Conservation (phyloP, 345 rosid genomes). For the Noccaea bulbosa region DNA sequence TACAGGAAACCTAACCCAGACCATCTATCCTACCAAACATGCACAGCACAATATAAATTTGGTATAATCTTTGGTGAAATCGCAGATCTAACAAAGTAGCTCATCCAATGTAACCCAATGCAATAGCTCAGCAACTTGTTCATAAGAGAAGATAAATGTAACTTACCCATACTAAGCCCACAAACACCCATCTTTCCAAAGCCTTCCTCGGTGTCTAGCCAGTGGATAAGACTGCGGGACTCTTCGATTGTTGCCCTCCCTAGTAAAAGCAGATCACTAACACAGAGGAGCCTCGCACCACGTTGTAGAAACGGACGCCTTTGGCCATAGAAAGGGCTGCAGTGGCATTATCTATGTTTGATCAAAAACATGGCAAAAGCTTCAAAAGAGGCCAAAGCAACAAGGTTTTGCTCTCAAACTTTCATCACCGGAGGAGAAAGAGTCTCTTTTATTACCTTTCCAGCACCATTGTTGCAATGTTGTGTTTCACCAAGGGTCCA, state of each 20-base stretch:
- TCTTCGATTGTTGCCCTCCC: conserved; percentile 96
- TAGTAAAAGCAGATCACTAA: conserved; percentile 92
- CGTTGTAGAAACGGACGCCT: conserved; percentile 88
- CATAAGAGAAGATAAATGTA: not conserved
- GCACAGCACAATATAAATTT: not conserved
- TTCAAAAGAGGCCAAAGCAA: conserved; percentile 43
- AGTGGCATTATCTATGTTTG: conserved; percentile 43
- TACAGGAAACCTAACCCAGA: conserved; percentile 14
- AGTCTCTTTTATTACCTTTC: conserved; percentile 65
- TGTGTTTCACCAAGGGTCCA: conserved; percentile 85
- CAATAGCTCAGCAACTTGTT: conserved; percentile 8
- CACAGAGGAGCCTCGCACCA: conserved; percentile 90
- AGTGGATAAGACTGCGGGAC: conserved; percentile 85
- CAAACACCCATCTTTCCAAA: conserved; percentile 96
- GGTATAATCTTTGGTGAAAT: not conserved
- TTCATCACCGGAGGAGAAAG: not conserved
- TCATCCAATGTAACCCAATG: conserved; percentile 10
- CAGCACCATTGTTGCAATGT: conserved; percentile 94
- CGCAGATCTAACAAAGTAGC: not conserved
- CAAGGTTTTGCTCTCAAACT: conserved; percentile 23
- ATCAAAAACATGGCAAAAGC: conserved; percentile 39
- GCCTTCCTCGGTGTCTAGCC: conserved; percentile 87
- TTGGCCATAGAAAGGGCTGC: conserved; percentile 96
- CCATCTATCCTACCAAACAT: conserved; percentile 12
- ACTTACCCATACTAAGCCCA: conserved; percentile 98